Percentiles rank a stretch among this genome's conserved stretches.
Conservation (phyloP, 2,329 filamentous ascomycete genomes). For the Fusarium longipes region DNA sequence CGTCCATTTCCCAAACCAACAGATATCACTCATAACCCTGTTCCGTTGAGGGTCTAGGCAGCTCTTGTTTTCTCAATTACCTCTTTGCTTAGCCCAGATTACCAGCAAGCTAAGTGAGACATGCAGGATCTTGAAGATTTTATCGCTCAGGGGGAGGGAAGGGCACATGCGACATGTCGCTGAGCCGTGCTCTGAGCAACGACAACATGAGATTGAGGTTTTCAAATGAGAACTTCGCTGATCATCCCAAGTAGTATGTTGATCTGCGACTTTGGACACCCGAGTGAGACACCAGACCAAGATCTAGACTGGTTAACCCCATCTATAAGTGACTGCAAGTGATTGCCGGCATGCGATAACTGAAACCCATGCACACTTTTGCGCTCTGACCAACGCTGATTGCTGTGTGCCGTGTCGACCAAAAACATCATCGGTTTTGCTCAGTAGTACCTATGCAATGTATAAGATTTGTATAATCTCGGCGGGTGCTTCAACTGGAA, state of each 20-base stretch:
- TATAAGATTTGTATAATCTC: neutral
- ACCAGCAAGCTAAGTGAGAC: constrained; percentile 11
- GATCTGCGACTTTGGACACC: neutral
- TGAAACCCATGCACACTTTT: constrained; percentile 3
- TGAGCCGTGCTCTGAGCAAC: neutral
- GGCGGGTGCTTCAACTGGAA: constrained; percentile 33
- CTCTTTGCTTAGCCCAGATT: constrained; percentile 19
- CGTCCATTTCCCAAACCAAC: neutral
- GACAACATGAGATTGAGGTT: neutral
- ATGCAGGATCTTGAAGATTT: constrained; percentile 4
- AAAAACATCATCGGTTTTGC: neutral
- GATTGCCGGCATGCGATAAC: neutral
- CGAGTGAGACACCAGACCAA: neutral
- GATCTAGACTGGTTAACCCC: neutral
- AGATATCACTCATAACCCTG: constrained; percentile 7
- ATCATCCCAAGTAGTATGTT: neutral
- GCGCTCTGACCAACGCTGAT: constrained; percentile 1
- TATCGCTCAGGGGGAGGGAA: constrained; percentile 3
- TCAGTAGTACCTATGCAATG: constrained; percentile 8
- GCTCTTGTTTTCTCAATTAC: constrained; percentile 5
- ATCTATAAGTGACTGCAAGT: neutral
- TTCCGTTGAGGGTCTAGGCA: constrained; percentile 9
- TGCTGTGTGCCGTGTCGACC: neutral
- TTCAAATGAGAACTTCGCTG: neutral
- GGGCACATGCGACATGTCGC: constrained; percentile 1